These are phyloP conservation scores for Globisporangium camurandrum DNA, from an alignment of 352 stramenopile species.

Conservation along the genomic window DNA sequence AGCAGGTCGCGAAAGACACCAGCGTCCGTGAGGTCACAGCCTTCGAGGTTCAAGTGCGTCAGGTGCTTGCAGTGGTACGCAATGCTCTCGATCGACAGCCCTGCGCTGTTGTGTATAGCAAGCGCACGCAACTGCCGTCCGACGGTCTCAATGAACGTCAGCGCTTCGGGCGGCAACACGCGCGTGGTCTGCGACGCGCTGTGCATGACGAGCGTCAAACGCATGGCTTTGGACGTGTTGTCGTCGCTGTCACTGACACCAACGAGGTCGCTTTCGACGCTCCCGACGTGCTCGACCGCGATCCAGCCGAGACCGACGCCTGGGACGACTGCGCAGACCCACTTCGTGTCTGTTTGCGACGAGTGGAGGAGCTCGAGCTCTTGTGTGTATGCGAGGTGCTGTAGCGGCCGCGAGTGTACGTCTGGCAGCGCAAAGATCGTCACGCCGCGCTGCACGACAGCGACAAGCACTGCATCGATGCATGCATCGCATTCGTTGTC, in stretches of 20 bases:
- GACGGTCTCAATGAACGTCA: background rate
- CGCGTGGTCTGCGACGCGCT: background rate
- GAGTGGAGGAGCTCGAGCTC: background rate
- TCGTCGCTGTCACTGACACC: background rate
- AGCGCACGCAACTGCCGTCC: background rate
- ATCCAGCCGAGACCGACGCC: conserved; percentile 6
- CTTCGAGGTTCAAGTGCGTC: background rate
- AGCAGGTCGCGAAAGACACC: background rate
- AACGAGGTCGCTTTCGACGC: background rate
- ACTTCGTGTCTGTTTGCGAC: background rate
- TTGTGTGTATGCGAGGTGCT: background rate
- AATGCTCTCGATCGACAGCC: background rate
- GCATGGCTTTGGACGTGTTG: background rate
- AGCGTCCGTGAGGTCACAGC: background rate
- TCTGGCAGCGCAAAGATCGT: background rate
- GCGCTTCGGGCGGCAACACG: background rate
- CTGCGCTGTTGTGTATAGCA: background rate
- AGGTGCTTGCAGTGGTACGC: background rate
- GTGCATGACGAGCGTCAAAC: background rate
- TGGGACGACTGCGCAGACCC: conserved; percentile 5
- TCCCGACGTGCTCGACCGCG: background rate
- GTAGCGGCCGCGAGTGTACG: background rate
- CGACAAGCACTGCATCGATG: conserved; percentile 1
- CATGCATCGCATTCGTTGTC: background rate
- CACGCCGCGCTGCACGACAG: background rate